Base-by-base conservation (phyloP, 352 stramenopile species). In the Plasmopara viticola region DNA sequence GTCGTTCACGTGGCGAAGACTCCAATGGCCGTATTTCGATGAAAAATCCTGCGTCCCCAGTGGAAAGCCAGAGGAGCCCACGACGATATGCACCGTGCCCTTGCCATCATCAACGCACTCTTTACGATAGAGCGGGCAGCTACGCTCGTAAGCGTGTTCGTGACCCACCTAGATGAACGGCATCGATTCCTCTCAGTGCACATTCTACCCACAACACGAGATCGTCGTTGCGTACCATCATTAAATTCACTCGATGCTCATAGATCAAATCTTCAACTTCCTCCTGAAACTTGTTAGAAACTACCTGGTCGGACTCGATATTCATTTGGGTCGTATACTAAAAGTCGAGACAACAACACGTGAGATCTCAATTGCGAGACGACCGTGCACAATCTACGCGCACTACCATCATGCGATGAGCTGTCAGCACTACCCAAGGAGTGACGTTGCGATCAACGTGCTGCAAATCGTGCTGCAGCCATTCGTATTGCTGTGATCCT, bases 351-450 rank as follows among this genome's bases (percentile, higher is more conserved):
- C 7, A 25, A 49, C n/a, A 39, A 42, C 34, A 25, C 0, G 46
- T 59, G 2, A 53, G 49, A 46, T 40, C 17, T 55, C 13, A 8
- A 37, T n/a, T 33, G 10, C 15, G 7, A 33, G 43, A 44, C 13
- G 12, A 56, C 29, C n/a, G 5, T 10, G 15, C 35, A 59, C 9
- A 31, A 39, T 33, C 35, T 35, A 13, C 29, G 25, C 15, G n/a
- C 10, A 30, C 42, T 71, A 86, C 71, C 72, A 97, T 87, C 60
- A 95, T 94, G 6, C 90, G 74, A 70, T 97, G 90, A 2, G 74
- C 72, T 45, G 93, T 95, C 6, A 98, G 44, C 31, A 98, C 67
- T 6, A 98, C 60, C 90, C 90, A 97, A 14, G 93, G 93, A 10
- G 86, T 96, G 12, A 74, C 53, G 5, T 9, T 82, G 42, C 93